Conservation (phyloP, 148 eudicot genomes). For the Fagopyrum homotropicum region DNA sequence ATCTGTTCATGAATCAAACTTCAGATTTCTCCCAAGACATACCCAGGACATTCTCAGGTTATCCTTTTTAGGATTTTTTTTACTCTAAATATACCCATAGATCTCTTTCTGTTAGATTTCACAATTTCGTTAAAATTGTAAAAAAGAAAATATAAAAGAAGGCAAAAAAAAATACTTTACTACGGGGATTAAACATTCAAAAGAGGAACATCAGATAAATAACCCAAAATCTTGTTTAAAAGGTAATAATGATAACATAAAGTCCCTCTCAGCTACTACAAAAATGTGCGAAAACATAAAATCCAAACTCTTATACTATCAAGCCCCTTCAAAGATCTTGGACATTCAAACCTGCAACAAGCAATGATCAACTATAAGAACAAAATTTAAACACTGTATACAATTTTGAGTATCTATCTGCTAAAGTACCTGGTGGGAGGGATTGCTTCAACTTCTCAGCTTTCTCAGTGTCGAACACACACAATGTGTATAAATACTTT, state of each 20-base stretch:
- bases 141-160: no score
- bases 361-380: neutral
- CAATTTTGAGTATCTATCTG: no score
- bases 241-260: neutral
- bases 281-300: neutral
- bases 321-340: slow-evolving; percentile 22
- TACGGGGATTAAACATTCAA: neutral
- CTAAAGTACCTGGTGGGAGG: slow-evolving; percentile 29
- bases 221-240: neutral
- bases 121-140: no score
- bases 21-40: no score
- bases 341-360: slow-evolving; percentile 23
- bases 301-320: neutral
- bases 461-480: slow-evolving; percentile 34
- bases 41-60: no score
- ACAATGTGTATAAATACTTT: slow-evolving; percentile 34
- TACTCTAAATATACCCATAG: no score
- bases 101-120: no score
- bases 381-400: neutral
- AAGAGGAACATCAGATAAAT: neutral
- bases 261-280: neutral
- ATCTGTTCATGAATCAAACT: no score
- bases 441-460: slow-evolving; percentile 44
- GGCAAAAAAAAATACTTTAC: no score
- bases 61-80: no score